Conservation (phyloP, 768 basidiomycete species). For the Pulveroboletus sp. region DNA sequence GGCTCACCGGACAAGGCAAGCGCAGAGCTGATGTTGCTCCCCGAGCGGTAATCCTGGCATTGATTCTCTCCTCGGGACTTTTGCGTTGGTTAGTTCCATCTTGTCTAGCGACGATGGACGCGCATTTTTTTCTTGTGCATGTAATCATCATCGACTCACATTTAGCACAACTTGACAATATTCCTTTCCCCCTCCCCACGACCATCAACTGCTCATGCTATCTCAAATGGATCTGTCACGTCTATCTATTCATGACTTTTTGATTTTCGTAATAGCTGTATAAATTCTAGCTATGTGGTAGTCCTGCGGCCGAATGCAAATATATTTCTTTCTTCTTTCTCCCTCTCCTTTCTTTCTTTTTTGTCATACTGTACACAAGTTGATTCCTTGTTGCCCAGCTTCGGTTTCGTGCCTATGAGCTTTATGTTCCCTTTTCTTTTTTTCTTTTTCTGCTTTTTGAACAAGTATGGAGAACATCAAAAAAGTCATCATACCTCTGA, state of each 20-base stretch:
- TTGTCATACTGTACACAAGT: no score
- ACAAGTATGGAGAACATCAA: no score
- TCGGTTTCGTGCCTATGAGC: no score
- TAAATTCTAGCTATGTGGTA: neutral
- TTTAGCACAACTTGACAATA: constrained; percentile 4
- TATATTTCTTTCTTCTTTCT: no score
- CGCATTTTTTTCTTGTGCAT: constrained; percentile 11
- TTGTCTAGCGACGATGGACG: constrained; percentile 21
- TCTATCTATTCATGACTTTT: constrained; percentile 4
- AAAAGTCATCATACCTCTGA: no score
- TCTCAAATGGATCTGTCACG: constrained; percentile 14
- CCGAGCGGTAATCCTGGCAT: constrained; percentile 36
- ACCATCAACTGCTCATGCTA: constrained; percentile 6
- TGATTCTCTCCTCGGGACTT: neutral
- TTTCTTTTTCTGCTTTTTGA: no score
- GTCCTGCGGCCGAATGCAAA: neutral
- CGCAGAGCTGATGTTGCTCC: constrained; percentile 37
- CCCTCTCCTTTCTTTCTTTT: no score
- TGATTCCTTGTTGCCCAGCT: no score
- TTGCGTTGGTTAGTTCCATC: constrained; percentile 2
- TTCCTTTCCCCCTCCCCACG: neutral
- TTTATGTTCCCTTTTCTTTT: no score
- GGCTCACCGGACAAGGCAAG: constrained; percentile 42
- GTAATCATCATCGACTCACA: constrained; percentile 11
- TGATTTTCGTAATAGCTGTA: constrained; percentile 2